Base-by-base conservation (phyloP, 441 rosid species). In the Hura crepitans region DNA sequence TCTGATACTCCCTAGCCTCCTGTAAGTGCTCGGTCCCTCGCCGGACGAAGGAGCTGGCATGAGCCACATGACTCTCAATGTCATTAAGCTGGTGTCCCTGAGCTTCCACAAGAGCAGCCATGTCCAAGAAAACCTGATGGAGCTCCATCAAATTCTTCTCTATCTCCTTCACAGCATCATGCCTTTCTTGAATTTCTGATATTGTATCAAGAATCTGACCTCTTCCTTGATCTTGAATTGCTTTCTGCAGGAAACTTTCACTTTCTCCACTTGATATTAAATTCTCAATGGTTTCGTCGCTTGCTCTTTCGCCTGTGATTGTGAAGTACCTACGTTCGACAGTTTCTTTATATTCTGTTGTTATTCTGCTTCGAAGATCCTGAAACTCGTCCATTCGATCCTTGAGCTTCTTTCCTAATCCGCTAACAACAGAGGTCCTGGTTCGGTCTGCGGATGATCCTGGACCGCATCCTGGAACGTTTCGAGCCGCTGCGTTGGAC, bases 191-290 rank as follows among this genome's bases (percentile, higher is more conserved):
- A n/a, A 95, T 95, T 73, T 92, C 98, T 0, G 92, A 86, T 75
- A 90, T 84, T 0, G 93, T 90, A 42, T 95, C 99, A 54, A 87
- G 50, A 56, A 92, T 89, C 57, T 86, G 87, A 47, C 97, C 96
- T 66, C 93, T 86, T 5, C 98, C 97, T 68, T 90, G 97, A 50
- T 92, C 96, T 72, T 92, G 96, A n/a, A 92, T 92, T 4, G 98
- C 98, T 79, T 86, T 92, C 39, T 90, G 96, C 69, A 95, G 75
- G 71, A 95, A 86, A 57, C 83, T 88, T 60, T 90, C 97, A 54
- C 99, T 89, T 73, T 95, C 93, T 22, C 99, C 98, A 22, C 97
- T 95, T 0, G 81, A 78, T 30, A 92, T 95, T 72, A 95, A 71
- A 53, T 85, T 85, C 75, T 92, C 96, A 0, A 89, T 87, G 0